A percentile compares a stretch with the other conserved stretches of the same genome.
phyloP scores from a whole-genome alignment of 257 asterid genomes.

The Cinchona pubescens region DNA sequence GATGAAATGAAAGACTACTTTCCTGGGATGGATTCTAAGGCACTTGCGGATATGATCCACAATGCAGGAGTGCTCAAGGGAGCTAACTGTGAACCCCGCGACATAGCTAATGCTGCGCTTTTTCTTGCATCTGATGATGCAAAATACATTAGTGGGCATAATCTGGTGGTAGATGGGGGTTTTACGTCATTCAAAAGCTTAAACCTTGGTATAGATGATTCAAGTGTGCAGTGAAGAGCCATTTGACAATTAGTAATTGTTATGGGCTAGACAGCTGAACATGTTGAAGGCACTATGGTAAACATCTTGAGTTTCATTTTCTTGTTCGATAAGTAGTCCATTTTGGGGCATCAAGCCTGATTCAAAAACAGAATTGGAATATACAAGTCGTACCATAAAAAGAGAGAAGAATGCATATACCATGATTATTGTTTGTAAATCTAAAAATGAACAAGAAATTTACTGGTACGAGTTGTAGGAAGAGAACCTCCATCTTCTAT shows the following conservation, averaged over 20 bases:
- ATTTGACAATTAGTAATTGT: background rate
- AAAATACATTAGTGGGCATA: slow-evolving; percentile 75
- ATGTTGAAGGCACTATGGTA: background rate
- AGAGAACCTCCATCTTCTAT: background rate
- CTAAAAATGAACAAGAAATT: background rate
- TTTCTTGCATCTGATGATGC: slow-evolving; percentile 78
- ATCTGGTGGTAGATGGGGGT: slow-evolving; percentile 82
- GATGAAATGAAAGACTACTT: slow-evolving; percentile 50
- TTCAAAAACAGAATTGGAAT: no score
- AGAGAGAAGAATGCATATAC: background rate
- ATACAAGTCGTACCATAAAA: no score
- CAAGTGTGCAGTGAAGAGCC: background rate
- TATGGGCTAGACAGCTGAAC: background rate
- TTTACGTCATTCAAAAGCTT: slow-evolving; percentile 45
- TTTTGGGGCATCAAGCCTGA: background rate
- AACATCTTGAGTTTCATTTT: background rate
- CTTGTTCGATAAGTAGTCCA: background rate
- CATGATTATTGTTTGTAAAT: background rate
- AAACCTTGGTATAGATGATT: slow-evolving; percentile 18
- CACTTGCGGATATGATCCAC: slow-evolving; percentile 48
- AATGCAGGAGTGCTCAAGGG: slow-evolving; percentile 56
- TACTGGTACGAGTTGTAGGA: background rate
- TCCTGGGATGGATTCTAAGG: slow-evolving; percentile 37
- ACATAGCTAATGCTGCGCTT: slow-evolving; percentile 75
- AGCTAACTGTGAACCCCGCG: slow-evolving; percentile 55